These are phyloP conservation scores for Fraxinus dipetala DNA, from an alignment of 305 asterid species.

Conservation along the genomic window DNA sequence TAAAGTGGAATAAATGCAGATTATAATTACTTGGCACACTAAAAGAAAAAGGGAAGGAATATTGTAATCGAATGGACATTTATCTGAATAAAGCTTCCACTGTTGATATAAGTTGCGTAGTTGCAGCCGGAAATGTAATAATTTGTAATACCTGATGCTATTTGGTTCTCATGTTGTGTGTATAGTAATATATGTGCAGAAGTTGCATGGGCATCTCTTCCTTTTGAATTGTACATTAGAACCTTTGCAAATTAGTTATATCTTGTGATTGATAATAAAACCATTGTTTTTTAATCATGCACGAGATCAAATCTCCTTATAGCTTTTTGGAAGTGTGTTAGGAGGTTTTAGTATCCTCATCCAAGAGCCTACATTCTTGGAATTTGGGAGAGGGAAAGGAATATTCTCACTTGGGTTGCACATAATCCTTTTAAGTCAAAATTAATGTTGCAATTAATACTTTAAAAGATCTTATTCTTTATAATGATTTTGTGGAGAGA, in stretches of 20 bases:
- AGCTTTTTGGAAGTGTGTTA: neutral
- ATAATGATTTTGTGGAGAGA: neutral
- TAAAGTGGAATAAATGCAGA: neutral
- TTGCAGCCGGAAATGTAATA: constrained; percentile 12
- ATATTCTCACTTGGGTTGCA: neutral
- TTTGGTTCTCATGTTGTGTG: constrained; percentile 12
- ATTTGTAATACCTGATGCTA: neutral
- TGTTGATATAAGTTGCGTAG: constrained; percentile 1
- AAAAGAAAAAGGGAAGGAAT: neutral
- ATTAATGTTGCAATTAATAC: neutral
- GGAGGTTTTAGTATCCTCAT: neutral
- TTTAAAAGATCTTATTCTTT: neutral
- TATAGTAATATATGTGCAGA: neutral
- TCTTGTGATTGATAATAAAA: neutral
- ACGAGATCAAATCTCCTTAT: neutral
- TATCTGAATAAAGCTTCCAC: neutral
- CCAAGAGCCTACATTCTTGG: neutral
- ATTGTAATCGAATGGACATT: constrained; percentile 6
- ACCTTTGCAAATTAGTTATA: neutral
- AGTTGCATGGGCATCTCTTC: neutral
- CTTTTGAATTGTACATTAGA: neutral
- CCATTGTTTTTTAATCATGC: neutral
- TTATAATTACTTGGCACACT: neutral
- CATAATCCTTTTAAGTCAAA: neutral
- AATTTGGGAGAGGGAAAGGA: neutral